A percentile compares a stretch with the other conserved stretches of the same genome.
Conservation (phyloP, 805 yeast species). For the Saccharomycopsis sp. region DNA sequence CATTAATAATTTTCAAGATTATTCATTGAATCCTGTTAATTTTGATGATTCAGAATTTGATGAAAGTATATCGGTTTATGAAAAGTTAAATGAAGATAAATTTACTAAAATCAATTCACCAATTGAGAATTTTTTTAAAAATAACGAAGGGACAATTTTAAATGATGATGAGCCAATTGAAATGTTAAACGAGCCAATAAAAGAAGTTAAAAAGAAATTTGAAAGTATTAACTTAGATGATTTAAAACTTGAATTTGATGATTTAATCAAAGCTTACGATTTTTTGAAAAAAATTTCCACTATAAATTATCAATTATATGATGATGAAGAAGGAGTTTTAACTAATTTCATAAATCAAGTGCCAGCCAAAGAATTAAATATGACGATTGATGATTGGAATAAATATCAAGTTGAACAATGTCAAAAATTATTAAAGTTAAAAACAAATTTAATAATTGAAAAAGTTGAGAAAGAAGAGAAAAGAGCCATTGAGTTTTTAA, state of each 20-base stretch:
- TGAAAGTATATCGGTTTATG: slow-evolving; percentile 14
- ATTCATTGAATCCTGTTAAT: slow-evolving; percentile 16
- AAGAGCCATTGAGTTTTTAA: slow-evolving; percentile 35
- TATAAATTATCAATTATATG: slow-evolving; percentile 30
- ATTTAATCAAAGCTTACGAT: slow-evolving; percentile 14
- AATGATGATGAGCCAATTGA: background rate
- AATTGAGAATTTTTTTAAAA: slow-evolving; percentile 9
- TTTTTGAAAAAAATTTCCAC: slow-evolving; percentile 10
- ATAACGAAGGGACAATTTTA: slow-evolving; percentile 9
- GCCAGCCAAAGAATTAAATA: slow-evolving; percentile 58
- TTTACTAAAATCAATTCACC: background rate
- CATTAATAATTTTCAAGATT: slow-evolving; percentile 7
- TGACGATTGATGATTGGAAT: slow-evolving; percentile 69
- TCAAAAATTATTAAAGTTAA: slow-evolving; percentile 34
- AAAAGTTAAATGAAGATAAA: background rate
- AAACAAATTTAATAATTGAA: slow-evolving; percentile 36
- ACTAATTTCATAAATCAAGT: slow-evolving; percentile 55
- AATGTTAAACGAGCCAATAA: background rate
- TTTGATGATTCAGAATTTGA: slow-evolving; percentile 18
- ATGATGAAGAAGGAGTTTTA: slow-evolving; percentile 57
- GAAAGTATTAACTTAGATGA: background rate
- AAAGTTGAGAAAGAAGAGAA: slow-evolving; percentile 39
- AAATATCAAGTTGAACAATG: slow-evolving; percentile 44
- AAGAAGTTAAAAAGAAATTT: background rate
- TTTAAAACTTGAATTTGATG: slow-evolving; percentile 4